These are phyloP conservation scores for Petunia hybrid DNA, from an alignment of 305 asterid genomes.

Conservation along the genomic window DNA sequence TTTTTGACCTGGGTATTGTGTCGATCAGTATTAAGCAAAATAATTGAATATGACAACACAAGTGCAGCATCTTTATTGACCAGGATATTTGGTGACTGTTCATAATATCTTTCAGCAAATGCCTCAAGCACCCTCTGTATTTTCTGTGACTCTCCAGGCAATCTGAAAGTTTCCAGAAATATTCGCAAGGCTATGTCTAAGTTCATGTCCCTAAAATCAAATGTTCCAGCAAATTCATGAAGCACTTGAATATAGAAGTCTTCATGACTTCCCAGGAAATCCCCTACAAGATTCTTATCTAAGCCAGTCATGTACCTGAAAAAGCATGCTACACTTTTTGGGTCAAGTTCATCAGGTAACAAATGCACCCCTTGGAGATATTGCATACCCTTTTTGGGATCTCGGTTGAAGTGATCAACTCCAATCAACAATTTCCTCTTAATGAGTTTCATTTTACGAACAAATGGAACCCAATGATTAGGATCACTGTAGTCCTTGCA, in stretches of 20 bases:
- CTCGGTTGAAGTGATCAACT: slow-evolving; percentile 85
- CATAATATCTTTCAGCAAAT: slow-evolving; percentile 86
- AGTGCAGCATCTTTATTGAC: slow-evolving; percentile 93
- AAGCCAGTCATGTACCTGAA: slow-evolving; percentile 78
- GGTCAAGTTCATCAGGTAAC: slow-evolving; percentile 75
- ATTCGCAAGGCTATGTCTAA: slow-evolving; percentile 90
- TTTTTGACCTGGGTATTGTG: slow-evolving; percentile 94
- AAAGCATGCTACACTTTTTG: slow-evolving; percentile 79
- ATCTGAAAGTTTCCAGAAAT: slow-evolving; percentile 84
- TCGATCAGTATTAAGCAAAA: slow-evolving; percentile 94
- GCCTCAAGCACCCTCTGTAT: slow-evolving; percentile 97
- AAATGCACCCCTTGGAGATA: slow-evolving; percentile 73
- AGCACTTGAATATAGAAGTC: slow-evolving; percentile 85
- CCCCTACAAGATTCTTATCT: slow-evolving; percentile 86
- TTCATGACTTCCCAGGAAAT: slow-evolving; percentile 88
- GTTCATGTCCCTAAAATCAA: slow-evolving; percentile 79
- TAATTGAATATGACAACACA: slow-evolving; percentile 82
- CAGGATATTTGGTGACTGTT: slow-evolving; percentile 78
- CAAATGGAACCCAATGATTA: slow-evolving; percentile 80
- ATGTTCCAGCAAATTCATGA: slow-evolving; percentile 82
- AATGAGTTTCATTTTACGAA: slow-evolving; percentile 71
- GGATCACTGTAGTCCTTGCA: slow-evolving; percentile 72
- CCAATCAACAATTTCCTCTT: slow-evolving; percentile 82
- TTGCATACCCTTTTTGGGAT: slow-evolving; percentile 85
- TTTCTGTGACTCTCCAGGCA: slow-evolving; percentile 99